These are phyloP conservation scores for Kwoniella sp. DNA, from an alignment of 768 basidiomycete genomes.

Conservation along the genomic window DNA sequence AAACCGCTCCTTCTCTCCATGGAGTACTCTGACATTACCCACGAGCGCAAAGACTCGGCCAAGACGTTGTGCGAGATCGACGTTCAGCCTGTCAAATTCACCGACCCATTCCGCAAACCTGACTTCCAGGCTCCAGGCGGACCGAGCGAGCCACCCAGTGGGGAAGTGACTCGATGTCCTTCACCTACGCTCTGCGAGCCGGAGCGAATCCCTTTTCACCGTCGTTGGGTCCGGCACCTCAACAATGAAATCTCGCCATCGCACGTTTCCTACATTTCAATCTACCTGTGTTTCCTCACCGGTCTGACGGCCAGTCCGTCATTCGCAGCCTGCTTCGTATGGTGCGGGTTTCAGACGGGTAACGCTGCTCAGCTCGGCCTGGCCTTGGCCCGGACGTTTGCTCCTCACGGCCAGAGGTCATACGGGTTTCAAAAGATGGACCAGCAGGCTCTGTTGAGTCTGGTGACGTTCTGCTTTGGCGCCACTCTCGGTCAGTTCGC, in stretches of 20 bases:
- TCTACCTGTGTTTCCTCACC: slow-evolving; percentile 45
- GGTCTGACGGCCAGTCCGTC: slow-evolving; percentile 30
- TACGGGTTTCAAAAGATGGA: slow-evolving; percentile 71
- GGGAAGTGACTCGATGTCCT: slow-evolving; percentile 2
- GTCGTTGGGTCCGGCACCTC: not conserved
- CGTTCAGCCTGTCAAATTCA: too few relatives aligned
- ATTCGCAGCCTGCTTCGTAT: slow-evolving; percentile 44
- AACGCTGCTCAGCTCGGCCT: slow-evolving; percentile 62
- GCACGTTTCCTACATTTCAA: slow-evolving; percentile 8
- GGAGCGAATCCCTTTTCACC: not conserved
- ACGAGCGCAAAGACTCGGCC: too few relatives aligned
- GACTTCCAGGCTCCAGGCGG: too few relatives aligned
- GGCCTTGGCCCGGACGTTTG: slow-evolving; percentile 74
- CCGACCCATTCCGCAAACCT: too few relatives aligned
- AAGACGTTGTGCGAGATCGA: too few relatives aligned
- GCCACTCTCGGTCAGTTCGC: slow-evolving; percentile 71
- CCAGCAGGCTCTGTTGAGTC: slow-evolving; percentile 72
- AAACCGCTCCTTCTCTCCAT: too few relatives aligned
- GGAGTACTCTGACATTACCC: too few relatives aligned
- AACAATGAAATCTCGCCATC: slow-evolving; percentile 2
- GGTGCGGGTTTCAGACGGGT: slow-evolving; percentile 51
- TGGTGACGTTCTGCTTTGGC: slow-evolving; percentile 70
- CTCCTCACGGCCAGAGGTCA: slow-evolving; percentile 51
- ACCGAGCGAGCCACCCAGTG: too few relatives aligned
- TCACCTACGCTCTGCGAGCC: slow-evolving; percentile 7